Percentiles rank a stretch among this genome's conserved stretches.
Conservation (phyloP, 768 basidiomycete species). For the Lactifluus volemus region DNA sequence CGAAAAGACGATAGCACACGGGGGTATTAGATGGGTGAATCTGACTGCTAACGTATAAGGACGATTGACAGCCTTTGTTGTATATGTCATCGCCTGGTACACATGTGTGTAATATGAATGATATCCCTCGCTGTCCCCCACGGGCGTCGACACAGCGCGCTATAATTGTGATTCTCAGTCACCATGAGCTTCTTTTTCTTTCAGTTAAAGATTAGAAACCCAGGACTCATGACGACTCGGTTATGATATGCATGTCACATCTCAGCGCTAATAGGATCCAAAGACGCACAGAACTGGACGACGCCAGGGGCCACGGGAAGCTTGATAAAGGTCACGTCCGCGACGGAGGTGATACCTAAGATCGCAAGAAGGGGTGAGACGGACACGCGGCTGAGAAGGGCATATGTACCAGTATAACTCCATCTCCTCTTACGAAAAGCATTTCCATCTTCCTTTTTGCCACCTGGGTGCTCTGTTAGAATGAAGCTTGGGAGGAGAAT, state of each 20-base stretch:
- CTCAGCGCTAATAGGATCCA: not conserved
- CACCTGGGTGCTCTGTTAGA: constrained; percentile 39
- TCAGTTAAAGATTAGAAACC: not conserved
- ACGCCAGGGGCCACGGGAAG: not conserved
- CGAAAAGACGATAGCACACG: constrained; percentile 10
- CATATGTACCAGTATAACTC: constrained; percentile 75
- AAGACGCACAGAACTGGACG: not conserved
- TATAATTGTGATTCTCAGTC: not conserved
- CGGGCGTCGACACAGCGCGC: not conserved
- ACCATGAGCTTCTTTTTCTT: not conserved
- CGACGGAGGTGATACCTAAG: constrained; percentile 73
- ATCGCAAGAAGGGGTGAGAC: constrained; percentile 14
- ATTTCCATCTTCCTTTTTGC: constrained; percentile 94
- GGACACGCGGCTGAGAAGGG: not conserved
- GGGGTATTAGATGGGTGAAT: constrained; percentile 10
- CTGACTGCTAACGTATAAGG: not conserved
- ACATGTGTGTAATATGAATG: constrained; percentile 11
- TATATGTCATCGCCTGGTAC: constrained; percentile 1
- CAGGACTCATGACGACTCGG: not conserved
- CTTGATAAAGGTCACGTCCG: constrained; percentile 40
- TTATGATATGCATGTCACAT: not conserved
- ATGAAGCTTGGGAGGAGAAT: not conserved
- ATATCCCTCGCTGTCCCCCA: constrained; percentile 2
- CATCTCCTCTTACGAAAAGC: constrained; percentile 96
- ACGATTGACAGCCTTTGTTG: constrained; percentile 5